These are phyloP conservation scores for Penicillium canariense DNA, from an alignment of 495 filamentous ascomycete genomes.

Conservation along the genomic window DNA sequence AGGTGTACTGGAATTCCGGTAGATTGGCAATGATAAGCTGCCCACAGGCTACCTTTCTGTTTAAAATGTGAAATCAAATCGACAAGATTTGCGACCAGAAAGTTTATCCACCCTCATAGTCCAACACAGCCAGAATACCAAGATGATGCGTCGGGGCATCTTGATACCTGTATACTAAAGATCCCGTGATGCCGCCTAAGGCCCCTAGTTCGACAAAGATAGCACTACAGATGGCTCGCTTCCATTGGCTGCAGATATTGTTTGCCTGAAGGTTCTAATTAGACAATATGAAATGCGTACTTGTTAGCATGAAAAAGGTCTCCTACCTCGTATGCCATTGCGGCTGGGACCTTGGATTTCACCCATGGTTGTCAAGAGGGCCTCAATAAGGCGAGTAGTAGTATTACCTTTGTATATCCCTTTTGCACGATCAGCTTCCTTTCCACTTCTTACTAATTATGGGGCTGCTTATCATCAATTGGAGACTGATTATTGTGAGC, in stretches of 20 bases:
- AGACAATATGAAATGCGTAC: not conserved
- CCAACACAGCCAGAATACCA: slow-evolving; percentile 33
- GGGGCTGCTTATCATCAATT: slow-evolving; percentile 38
- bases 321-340: slow-evolving; percentile 54
- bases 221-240: slow-evolving; percentile 41
- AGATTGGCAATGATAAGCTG: slow-evolving; percentile 8
- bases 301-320: not conserved
- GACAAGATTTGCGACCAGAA: slow-evolving; percentile 5
- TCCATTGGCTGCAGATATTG: slow-evolving; percentile 20
- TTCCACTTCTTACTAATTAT: not conserved
- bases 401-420: slow-evolving; percentile 31
- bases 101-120: not conserved
- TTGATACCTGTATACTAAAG: slow-evolving; percentile 49
- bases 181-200: slow-evolving; percentile 53
- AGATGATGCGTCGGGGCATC: slow-evolving; percentile 48
- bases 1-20: slow-evolving; percentile 11
- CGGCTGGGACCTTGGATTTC: slow-evolving; percentile 51
- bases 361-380: slow-evolving; percentile 55
- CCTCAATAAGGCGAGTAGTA: slow-evolving; percentile 48
- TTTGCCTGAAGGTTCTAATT: slow-evolving; percentile 7
- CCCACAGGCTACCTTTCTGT: slow-evolving; percentile 6
- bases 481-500: slow-evolving; percentile 39
- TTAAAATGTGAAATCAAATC: slow-evolving; percentile 2
- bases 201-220: slow-evolving; percentile 46
- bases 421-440: not conserved